phyloP scores from a whole-genome alignment of 129 eudicot genomes.

The Sambucus nigra region DNA sequence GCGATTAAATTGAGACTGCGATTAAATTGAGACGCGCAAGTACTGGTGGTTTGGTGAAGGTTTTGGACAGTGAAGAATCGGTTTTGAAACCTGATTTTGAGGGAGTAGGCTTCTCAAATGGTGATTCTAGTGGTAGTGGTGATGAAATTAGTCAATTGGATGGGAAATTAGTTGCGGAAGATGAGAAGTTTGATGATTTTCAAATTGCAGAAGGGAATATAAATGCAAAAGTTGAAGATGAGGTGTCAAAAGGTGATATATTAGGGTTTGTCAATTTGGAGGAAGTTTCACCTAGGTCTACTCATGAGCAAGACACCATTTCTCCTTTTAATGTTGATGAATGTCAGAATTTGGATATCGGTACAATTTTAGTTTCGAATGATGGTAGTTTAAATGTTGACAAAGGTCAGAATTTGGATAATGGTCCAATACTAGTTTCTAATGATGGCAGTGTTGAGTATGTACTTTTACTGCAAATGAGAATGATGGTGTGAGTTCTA shows the following conservation, averaged over 20 bases:
- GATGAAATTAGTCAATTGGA: slow-evolving; percentile 21
- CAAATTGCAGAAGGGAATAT: slow-evolving; percentile 2
- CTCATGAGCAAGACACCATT: slow-evolving; percentile 7
- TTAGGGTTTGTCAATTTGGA: slow-evolving; percentile 11
- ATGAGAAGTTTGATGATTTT: slow-evolving; percentile 17
- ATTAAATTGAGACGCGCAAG: slow-evolving; percentile 53
- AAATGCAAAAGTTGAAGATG: slow-evolving; percentile 1
- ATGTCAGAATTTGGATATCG: slow-evolving; percentile 3
- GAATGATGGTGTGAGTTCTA: slow-evolving; percentile 15
- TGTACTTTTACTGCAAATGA: slow-evolving; percentile 9
- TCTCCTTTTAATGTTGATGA: slow-evolving; percentile 8
- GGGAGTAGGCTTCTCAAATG: no score
- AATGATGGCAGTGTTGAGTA: slow-evolving; percentile 9
- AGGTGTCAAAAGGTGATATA: slow-evolving; percentile 11
- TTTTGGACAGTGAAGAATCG: slow-evolving; percentile 19
- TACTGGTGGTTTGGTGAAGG: slow-evolving; percentile 12
- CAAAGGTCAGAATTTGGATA: no score
- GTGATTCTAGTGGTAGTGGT: slow-evolving; percentile 14
- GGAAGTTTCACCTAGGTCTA: slow-evolving; percentile 13
- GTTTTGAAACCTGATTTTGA: slow-evolving; percentile 19
- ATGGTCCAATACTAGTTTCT: no score
- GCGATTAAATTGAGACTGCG: no score
- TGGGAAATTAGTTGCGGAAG: slow-evolving; percentile 21
- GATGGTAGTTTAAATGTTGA: no score
- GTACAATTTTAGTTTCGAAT: slow-evolving; percentile 6